Percentiles rank a stretch among this genome's conserved stretches.
Evolutionary conservation across 2,329 filamentous ascomycete species (phyloP).

Genomic region (Microthyrium microscopicum): DNA sequence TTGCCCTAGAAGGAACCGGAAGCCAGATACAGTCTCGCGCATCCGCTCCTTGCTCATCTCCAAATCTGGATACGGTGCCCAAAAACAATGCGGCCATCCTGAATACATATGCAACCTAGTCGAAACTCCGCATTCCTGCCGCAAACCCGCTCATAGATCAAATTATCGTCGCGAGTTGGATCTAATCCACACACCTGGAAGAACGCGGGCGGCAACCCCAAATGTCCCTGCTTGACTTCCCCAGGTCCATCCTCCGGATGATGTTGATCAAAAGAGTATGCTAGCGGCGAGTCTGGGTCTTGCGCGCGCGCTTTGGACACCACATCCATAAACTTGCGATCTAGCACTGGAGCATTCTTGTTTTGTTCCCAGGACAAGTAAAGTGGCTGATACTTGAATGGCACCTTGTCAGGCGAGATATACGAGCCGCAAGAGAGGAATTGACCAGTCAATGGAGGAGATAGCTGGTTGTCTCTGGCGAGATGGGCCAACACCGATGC

Average conservation of each 20-base stretch:
- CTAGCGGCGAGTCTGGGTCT: too few species aligned
- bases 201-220: constrained; percentile 7
- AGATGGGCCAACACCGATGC: constrained; percentile 19
- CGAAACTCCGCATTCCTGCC: constrained; percentile 8
- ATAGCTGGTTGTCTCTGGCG: constrained; percentile 5
- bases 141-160: constrained; percentile 9
- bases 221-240: not conserved
- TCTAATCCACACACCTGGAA: constrained; percentile 10
- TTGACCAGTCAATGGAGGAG: constrained; percentile 5
- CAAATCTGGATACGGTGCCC: constrained; percentile 3
- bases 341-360: constrained; percentile 3
- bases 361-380: constrained; percentile 5
- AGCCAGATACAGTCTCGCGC: constrained; percentile 4
- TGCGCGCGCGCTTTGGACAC: too few species aligned
- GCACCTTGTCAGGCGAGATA: not conserved
- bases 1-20: constrained; percentile 9
- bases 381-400: constrained; percentile 4
- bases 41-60: constrained; percentile 4
- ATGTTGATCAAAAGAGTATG: not conserved
- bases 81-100: constrained; percentile 9
- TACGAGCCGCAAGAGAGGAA: constrained; percentile 2
- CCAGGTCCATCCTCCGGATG: not conserved
- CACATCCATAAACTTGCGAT: not conserved
- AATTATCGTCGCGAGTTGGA: constrained; percentile 9
- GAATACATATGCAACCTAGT: constrained; percentile 9